Evolutionary conservation across 2,329 filamentous ascomycete genomes (phyloP).

Genomic region (Ceratocystiopsis sp.): DNA sequence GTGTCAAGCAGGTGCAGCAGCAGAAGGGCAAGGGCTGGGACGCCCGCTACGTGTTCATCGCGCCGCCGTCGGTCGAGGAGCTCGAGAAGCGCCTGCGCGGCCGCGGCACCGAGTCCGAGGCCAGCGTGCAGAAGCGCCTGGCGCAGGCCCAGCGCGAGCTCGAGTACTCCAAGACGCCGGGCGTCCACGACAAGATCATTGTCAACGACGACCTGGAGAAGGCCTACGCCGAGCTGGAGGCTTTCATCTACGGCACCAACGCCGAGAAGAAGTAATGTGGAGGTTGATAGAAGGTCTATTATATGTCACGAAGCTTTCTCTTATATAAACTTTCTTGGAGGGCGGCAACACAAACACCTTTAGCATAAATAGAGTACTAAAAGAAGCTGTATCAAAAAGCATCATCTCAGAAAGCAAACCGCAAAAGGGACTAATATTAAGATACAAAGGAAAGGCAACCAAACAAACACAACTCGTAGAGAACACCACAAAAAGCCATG

Average conservation of each 20-base stretch:
- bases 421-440: too few relatives aligned
- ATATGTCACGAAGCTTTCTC: too few relatives aligned
- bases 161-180: slow-evolving; percentile 50
- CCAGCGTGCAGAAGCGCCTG: slow-evolving; percentile 50
- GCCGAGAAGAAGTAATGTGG: background rate
- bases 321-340: too few relatives aligned
- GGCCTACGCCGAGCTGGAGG: slow-evolving; percentile 35
- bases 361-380: too few relatives aligned
- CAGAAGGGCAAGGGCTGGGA: slow-evolving; percentile 40
- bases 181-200: slow-evolving; percentile 30
- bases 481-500: background rate
- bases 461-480: too few relatives aligned
- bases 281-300: background rate
- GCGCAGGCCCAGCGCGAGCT: slow-evolving; percentile 58
- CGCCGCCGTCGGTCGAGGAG: slow-evolving; percentile 57
- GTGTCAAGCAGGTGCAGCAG: slow-evolving; percentile 68
- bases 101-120: slow-evolving; percentile 63
- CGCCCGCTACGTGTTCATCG: slow-evolving; percentile 71
- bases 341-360: too few relatives aligned
- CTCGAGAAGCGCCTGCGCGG: slow-evolving; percentile 60
- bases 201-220: slow-evolving; percentile 25
- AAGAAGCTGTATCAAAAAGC: too few relatives aligned
- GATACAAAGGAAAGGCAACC: too few relatives aligned
- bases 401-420: too few relatives aligned
- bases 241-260: slow-evolving; percentile 24